Evolutionary conservation across 805 yeast genomes (phyloP), one percentile per base, ranked within the genome.

Genomic region (Metschnikowia similis): DNA sequence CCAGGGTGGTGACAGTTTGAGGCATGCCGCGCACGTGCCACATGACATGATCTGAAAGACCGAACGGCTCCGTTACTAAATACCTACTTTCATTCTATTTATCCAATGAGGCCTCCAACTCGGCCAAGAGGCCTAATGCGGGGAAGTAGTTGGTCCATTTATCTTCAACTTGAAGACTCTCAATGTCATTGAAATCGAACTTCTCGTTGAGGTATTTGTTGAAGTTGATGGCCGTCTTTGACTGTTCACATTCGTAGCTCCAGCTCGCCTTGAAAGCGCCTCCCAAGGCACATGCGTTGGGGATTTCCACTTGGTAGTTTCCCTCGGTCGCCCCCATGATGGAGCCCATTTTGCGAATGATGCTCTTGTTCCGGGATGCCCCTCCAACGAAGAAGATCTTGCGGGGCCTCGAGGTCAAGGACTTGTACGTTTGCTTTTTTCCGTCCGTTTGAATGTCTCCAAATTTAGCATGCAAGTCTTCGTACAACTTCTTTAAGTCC

Each of bases 281-380:
- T 27, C 97, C 97, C 34, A 88, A 66, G 0, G 96, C 97, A 75
- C 97, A 90, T 1, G 96, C 94, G 67, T 90, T 90, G 7, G 92
- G 82, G 42, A 88, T 80, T 59, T 87, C 90, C 35, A 86, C 83
- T 52, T 81, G 80, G 63, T 67, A 87, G 53, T 85, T 82, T 1
- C 91, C 94, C 32, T 71, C 63, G 1, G 73, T 67, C 0, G 87
- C 82, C 5, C 90, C 91, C 34, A 90, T 66, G 7, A 90, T 82
- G 10, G 83, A 72, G 9, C 90, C 82, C 72, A 87, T 85, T 55
- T 81, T 84, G 17, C 69, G 65, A 31, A 89, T 83, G 47, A 90
- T 85, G 28, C 89, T 79, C 17, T 63, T 54, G 64, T 91, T 90
- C 42, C 81, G 80, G 4, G 94, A 83, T 0, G 90, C 89, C 11